These are phyloP conservation scores for Martensiomyces pterosporus DNA, from an alignment of 192 early-diverging fungal genomes.

Conservation along the genomic window DNA sequence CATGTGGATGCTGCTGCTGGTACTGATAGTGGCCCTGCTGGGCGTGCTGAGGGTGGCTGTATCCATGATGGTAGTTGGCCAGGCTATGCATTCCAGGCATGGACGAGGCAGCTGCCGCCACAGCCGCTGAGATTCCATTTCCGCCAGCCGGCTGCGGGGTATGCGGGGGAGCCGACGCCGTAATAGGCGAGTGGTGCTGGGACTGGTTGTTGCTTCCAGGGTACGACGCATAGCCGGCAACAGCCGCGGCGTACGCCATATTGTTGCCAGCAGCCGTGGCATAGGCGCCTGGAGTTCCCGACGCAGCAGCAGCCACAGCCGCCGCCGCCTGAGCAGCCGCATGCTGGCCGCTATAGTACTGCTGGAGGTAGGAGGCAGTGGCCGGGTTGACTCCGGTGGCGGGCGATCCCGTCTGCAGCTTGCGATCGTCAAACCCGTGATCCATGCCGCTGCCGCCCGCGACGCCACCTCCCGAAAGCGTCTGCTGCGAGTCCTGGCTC, in stretches of 20 bases:
- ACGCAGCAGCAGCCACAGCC: slow-evolving; percentile 22
- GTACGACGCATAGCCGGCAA: slow-evolving; percentile 41
- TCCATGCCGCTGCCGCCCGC: slow-evolving; percentile 12
- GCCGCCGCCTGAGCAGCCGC: slow-evolving; percentile 35
- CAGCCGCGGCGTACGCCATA: slow-evolving; percentile 23
- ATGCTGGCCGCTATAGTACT: slow-evolving; percentile 34
- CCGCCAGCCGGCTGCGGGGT: slow-evolving; percentile 19
- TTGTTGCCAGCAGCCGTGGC: slow-evolving; percentile 14
- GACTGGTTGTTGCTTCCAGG: slow-evolving; percentile 46
- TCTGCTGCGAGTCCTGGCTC: too few relatives aligned
- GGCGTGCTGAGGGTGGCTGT: slow-evolving; percentile 16
- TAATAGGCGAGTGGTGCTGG: slow-evolving; percentile 49
- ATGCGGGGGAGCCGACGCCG: slow-evolving; percentile 18
- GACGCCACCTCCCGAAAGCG: neutral
- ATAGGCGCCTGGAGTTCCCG: slow-evolving; percentile 20
- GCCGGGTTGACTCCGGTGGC: slow-evolving; percentile 14
- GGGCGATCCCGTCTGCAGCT: slow-evolving; percentile 14
- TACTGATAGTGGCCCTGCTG: slow-evolving; percentile 34
- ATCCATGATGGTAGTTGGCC: slow-evolving; percentile 45
- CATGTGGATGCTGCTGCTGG: slow-evolving; percentile 19
- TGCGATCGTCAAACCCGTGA: slow-evolving; percentile 29
- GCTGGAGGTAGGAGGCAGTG: slow-evolving; percentile 22
- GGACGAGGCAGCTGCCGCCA: slow-evolving; percentile 21
- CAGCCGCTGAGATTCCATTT: slow-evolving; percentile 22
- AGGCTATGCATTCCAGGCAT: slow-evolving; percentile 37